phyloP scores from a whole-genome alignment of 164 flowering plant species.

The Buxus sempervirens region DNA sequence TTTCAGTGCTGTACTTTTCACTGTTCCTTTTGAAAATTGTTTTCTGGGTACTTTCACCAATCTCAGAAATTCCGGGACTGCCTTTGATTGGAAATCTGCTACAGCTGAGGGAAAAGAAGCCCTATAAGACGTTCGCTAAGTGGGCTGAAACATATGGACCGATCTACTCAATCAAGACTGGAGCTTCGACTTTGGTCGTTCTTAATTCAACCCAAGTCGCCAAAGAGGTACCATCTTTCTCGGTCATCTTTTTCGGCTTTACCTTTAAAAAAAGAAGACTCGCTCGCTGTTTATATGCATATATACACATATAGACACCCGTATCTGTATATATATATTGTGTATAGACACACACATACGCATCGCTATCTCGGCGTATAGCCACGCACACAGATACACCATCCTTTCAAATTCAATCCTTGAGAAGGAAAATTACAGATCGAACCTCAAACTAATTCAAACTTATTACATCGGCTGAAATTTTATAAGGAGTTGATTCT shows the following conservation, averaged over 20 bases:
- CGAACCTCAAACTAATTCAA: too few species aligned
- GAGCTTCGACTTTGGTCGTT: conserved; percentile 63
- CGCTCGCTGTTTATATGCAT: too few species aligned
- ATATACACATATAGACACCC: too few species aligned
- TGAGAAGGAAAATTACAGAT: too few species aligned
- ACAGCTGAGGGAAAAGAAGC: conserved; percentile 77
- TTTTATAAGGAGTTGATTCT: too few species aligned
- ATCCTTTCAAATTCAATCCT: too few species aligned
- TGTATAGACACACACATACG: too few species aligned
- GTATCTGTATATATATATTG: too few species aligned
- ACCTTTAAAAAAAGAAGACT: too few species aligned
- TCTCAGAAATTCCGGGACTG: conserved; percentile 64
- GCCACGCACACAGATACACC: too few species aligned
- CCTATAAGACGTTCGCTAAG: conserved; percentile 59
- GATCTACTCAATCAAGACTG: conserved; percentile 65
- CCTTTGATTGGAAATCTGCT: conserved; percentile 75
- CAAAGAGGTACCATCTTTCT: conserved; percentile 55
- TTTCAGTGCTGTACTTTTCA: neutral
- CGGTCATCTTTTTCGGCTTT: neutral
- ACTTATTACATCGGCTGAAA: too few species aligned
- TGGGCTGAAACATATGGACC: conserved; percentile 82
- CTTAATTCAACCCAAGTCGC: conserved; percentile 65
- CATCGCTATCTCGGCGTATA: too few species aligned
- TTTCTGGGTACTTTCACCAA: conserved; percentile 6
- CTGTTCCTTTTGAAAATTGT: neutral